Evolutionary conservation across 2,329 filamentous ascomycete genomes (phyloP).

Genomic region (Claviceps purpurea): DNA sequence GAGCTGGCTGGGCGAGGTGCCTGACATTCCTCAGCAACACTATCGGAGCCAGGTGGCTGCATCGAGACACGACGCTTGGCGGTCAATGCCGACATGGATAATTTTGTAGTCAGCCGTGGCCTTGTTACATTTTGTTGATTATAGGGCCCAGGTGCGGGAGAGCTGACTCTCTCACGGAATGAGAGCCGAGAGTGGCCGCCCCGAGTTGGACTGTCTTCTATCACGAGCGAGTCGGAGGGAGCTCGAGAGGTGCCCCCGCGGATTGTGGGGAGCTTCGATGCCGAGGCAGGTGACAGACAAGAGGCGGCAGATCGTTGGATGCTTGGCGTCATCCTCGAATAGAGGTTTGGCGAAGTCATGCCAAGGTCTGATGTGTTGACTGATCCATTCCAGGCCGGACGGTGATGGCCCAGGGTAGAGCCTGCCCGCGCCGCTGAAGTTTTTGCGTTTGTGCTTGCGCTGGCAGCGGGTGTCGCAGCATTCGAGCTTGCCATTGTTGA

Average conservation of each 20-base stretch:
- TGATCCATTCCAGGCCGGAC: conserved; percentile 61
- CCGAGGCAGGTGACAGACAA: conserved; percentile 27
- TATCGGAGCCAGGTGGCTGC: conserved; percentile 30
- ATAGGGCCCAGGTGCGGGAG: conserved; percentile 34
- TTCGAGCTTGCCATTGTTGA: conserved; percentile 36
- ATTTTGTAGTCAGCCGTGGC: conserved; percentile 29
- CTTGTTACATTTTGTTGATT: conserved; percentile 31
- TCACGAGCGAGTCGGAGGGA: conserved; percentile 33
- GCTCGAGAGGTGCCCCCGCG: conserved; percentile 35
- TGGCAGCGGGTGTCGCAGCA: conserved; percentile 33
- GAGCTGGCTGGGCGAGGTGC: conserved; percentile 42
- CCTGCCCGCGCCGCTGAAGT: conserved; percentile 25
- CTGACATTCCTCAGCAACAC: conserved; percentile 16
- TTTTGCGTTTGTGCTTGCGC: conserved; percentile 19
- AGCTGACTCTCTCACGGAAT: conserved; percentile 39
- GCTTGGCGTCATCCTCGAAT: conserved; percentile 31
- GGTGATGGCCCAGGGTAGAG: conserved; percentile 35
- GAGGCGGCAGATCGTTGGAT: conserved; percentile 26
- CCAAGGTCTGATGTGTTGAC: conserved; percentile 51
- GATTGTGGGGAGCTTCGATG: conserved; percentile 34
- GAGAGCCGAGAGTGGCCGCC: conserved; percentile 31
- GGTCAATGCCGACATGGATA: conserved; percentile 28
- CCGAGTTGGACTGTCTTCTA: conserved; percentile 32
- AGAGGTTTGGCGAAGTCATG: conserved; percentile 48
- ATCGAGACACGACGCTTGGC: conserved; percentile 38